These are phyloP conservation scores for Blumeriella jaapii DNA, from an alignment of 2,329 filamentous ascomycete genomes.

Conservation along the genomic window DNA sequence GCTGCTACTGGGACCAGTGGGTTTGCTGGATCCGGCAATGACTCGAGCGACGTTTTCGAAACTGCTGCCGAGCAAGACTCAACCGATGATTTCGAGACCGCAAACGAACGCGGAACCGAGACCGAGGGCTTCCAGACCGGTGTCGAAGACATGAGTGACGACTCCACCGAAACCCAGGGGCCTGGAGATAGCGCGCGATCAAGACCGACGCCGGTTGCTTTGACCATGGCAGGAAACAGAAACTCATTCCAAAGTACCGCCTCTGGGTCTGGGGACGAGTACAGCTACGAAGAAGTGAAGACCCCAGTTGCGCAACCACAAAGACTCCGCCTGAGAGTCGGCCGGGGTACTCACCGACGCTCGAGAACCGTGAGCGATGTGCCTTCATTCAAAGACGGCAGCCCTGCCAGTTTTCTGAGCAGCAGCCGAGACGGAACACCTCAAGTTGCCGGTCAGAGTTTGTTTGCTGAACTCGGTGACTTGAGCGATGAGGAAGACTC, in stretches of 20 bases:
- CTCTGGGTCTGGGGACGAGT: slow-evolving; percentile 73
- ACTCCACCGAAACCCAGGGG: slow-evolving; percentile 71
- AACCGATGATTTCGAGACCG: slow-evolving; percentile 56
- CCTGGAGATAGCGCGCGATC: slow-evolving; percentile 26
- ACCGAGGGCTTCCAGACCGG: slow-evolving; percentile 94
- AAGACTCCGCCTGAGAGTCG: slow-evolving; percentile 61
- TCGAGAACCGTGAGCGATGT: slow-evolving; percentile 52
- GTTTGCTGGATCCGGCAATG: slow-evolving; percentile 25
- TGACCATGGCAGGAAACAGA: slow-evolving; percentile 42
- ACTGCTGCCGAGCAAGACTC: slow-evolving; percentile 76
- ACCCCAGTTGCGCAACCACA: slow-evolving; percentile 52
- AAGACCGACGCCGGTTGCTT: slow-evolving; percentile 31
- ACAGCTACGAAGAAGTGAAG: slow-evolving; percentile 48
- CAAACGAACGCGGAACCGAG: slow-evolving; percentile 73
- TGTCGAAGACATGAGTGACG: slow-evolving; percentile 67
- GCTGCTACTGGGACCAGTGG: slow-evolving; percentile 24
- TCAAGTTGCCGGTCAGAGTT: slow-evolving; percentile 53
- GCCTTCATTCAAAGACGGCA: slow-evolving; percentile 42
- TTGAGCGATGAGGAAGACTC: slow-evolving; percentile 64
- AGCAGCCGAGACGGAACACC: slow-evolving; percentile 39
- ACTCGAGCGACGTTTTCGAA: slow-evolving; percentile 61
- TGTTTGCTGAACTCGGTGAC: slow-evolving; percentile 84
- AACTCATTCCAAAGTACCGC: slow-evolving; percentile 76
- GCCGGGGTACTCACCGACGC: slow-evolving; percentile 49
- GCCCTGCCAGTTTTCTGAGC: slow-evolving; percentile 44